Evolutionary conservation across 306 rosid species (phyloP).

Genomic region (Inga oerstediana): DNA sequence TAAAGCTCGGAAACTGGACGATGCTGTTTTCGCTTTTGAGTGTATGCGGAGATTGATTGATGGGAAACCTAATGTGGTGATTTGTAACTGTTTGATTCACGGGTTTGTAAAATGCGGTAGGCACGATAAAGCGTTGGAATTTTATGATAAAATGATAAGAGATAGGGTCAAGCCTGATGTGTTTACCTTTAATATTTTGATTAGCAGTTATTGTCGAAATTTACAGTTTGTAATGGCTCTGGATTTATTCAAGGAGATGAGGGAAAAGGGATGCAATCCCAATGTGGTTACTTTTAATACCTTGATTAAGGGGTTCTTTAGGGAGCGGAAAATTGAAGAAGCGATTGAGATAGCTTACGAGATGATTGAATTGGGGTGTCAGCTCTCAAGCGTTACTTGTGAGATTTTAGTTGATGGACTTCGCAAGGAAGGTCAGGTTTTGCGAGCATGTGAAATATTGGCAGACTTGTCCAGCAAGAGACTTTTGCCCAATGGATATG

Average conservation of each 20-base stretch:
- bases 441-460: slow-evolving; percentile 55
- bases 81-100: slow-evolving; percentile 68
- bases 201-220: slow-evolving; percentile 72
- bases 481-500: slow-evolving; percentile 67
- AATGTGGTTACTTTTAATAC: slow-evolving; percentile 92
- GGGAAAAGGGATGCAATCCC: slow-evolving; percentile 72
- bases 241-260: slow-evolving; percentile 78
- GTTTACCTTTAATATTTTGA: slow-evolving; percentile 81
- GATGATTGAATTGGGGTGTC: slow-evolving; percentile 68
- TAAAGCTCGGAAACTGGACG: slow-evolving; percentile 55
- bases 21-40: slow-evolving; percentile 60
- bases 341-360: slow-evolving; percentile 82
- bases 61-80: slow-evolving; percentile 58
- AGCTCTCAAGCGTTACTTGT: slow-evolving; percentile 68
- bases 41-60: slow-evolving; percentile 69
- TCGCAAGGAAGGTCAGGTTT: slow-evolving; percentile 52
- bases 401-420: slow-evolving; percentile 82
- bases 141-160: slow-evolving; percentile 52
- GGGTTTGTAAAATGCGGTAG: slow-evolving; percentile 73
- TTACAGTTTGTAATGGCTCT: slow-evolving; percentile 58
- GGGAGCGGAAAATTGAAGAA: slow-evolving; percentile 62
- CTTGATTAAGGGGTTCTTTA: slow-evolving; percentile 79
- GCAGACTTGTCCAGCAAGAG: slow-evolving; percentile 56
- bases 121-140: slow-evolving; percentile 52
- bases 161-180: slow-evolving; percentile 75